Evolutionary conservation across 2,329 filamentous ascomycete species (phyloP), one percentile per base, ranked within the genome.

Genomic region (Camptophora hylomeconis): DNA sequence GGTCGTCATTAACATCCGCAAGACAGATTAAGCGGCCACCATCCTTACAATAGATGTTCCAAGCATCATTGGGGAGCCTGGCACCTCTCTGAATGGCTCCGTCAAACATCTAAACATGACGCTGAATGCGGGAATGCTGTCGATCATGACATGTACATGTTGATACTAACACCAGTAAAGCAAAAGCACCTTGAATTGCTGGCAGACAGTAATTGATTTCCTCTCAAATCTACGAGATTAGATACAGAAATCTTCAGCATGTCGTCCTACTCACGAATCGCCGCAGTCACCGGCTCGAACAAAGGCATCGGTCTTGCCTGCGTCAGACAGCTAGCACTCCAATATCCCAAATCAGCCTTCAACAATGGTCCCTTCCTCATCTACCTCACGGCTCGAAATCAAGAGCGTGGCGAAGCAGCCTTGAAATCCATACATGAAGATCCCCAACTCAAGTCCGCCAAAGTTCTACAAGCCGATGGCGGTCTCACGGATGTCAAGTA

Each of bases 211-310:
- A n/a, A n/a, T n/a, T n/a, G n/a, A n/a, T n/a, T n/a, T n/a, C n/a
- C n/a, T n/a, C n/a, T n/a, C n/a, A n/a, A n/a, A n/a, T n/a, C n/a
- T n/a, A n/a, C n/a, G n/a, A n/a, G n/a, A n/a, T n/a, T n/a, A n/a
- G n/a, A n/a, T n/a, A n/a, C n/a, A n/a, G n/a, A n/a, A 11, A 11
- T 7, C 13, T 13, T 25, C n/a, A 33, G 7, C 13, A 53, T 52
- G 50, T 21, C 49, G 9, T 36, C 39, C 10, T 40, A 41, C 28
- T 27, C 47, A 4, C 37, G 59, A 35, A 46, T 68, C n/a, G 65
- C 61, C 27, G 58, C 61, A 34, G 65, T 69, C 0, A 69, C 65
- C 1, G 65, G 66, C 27, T 64, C 63, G 10, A 69, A 69, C 47
- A 68, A 29, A 30, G 36, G 60, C 30, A 58, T 67, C 32, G 61